Percentiles rank a stretch among this genome's conserved stretches.
Conservation (phyloP, 2,329 filamentous ascomycete species). For the Diaporthe aspalathi region DNA sequence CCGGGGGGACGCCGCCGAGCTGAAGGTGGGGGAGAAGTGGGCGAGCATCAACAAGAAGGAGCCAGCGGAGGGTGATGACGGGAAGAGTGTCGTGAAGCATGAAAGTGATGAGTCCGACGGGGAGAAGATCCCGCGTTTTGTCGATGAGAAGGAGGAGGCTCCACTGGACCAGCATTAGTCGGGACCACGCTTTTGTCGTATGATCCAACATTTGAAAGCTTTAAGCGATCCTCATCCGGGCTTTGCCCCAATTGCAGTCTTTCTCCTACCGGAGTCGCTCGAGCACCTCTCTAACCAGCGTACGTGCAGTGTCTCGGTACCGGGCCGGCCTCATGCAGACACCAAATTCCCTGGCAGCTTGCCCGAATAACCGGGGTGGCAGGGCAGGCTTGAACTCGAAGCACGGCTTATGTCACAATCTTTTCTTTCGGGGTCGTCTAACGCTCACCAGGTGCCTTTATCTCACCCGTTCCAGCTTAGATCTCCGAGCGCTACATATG, state of each 20-base stretch:
- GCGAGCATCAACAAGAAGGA: conserved; percentile 21
- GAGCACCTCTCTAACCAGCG: neutral
- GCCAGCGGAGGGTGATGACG: neutral
- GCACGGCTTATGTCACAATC: too few species aligned
- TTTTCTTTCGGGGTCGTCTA: too few species aligned
- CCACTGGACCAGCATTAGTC: neutral
- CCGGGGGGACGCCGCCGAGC: conserved; percentile 43
- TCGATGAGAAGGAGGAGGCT: too few species aligned
- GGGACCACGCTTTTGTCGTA: too few species aligned
- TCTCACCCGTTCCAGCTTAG: neutral
- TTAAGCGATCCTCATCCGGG: too few species aligned
- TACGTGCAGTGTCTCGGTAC: neutral
- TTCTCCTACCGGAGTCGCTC: neutral
- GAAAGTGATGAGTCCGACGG: neutral
- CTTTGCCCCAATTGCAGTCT: neutral
- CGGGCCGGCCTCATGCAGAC: neutral
- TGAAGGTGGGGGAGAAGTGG: conserved; percentile 35
- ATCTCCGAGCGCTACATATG: neutral
- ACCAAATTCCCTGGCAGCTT: neutral
- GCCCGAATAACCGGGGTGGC: neutral
- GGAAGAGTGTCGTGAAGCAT: neutral
- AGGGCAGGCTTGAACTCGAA: neutral
- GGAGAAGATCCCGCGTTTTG: too few species aligned
- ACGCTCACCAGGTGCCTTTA: too few species aligned
- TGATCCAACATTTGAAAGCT: neutral